Conservation (phyloP, 2,329 filamentous ascomycete species). For the Ilyonectria sp. region DNA sequence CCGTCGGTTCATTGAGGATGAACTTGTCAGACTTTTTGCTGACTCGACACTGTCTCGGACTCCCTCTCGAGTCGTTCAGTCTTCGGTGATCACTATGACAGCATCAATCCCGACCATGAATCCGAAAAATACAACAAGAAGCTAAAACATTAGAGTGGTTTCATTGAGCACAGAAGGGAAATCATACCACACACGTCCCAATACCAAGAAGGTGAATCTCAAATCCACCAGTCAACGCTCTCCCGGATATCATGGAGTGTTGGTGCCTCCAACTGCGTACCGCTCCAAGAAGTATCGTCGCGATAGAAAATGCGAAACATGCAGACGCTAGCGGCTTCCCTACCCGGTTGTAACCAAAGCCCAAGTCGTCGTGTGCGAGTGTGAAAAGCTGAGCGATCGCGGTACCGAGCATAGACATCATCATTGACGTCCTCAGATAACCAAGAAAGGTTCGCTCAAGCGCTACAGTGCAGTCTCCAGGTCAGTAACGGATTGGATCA, state of each 20-base stretch:
- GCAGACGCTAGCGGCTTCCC: conserved; percentile 70
- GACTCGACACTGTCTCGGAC: no score
- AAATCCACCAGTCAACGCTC: conserved; percentile 51
- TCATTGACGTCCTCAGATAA: conserved; percentile 79
- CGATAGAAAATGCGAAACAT: conserved; percentile 59
- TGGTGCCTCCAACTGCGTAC: conserved; percentile 52
- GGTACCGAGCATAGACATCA: conserved; percentile 78
- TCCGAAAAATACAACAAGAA: conserved; percentile 43
- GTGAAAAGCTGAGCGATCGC: conserved; percentile 78
- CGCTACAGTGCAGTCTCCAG: conserved; percentile 60
- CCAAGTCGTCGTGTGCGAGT: conserved; percentile 56
- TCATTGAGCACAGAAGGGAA: background rate
- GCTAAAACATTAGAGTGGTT: conserved; percentile 33
- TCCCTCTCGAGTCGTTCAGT: background rate
- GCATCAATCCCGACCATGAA: conserved; percentile 44
- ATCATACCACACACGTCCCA: conserved; percentile 37
- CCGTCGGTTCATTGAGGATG: background rate
- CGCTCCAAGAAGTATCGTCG: conserved; percentile 51
- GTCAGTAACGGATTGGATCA: conserved; percentile 17
- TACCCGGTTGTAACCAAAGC: conserved; percentile 72
- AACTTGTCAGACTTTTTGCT: background rate
- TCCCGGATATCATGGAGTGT: conserved; percentile 48
- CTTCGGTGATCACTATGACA: conserved; percentile 24
- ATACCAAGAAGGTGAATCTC: conserved; percentile 47
- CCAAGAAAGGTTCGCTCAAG: conserved; percentile 82